phyloP scores from a whole-genome alignment of 2,329 filamentous ascomycete genomes.

The Aspergillus novofumigatus region DNA sequence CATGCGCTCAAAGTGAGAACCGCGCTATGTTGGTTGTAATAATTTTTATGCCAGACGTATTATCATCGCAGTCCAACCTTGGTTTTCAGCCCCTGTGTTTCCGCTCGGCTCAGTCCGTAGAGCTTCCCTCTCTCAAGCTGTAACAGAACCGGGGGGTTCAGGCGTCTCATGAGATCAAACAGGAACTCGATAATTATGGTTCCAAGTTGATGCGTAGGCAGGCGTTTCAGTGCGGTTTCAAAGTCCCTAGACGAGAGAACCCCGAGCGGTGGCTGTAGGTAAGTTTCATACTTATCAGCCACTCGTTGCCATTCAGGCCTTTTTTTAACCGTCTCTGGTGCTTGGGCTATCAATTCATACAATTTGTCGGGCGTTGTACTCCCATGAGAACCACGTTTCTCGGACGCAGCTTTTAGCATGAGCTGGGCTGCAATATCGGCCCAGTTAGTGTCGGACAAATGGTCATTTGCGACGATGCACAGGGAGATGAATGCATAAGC shows the following conservation, averaged over 20 bases:
- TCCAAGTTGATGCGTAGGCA: constrained; percentile 38
- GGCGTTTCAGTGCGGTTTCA: constrained; percentile 20
- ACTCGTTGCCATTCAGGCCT: constrained; percentile 31
- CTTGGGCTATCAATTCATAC: constrained; percentile 46
- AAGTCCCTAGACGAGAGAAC: constrained; percentile 23
- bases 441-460: constrained; percentile 36
- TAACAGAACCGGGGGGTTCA: constrained; percentile 46
- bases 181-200: constrained; percentile 40
- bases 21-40: not conserved
- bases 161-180: constrained; percentile 37
- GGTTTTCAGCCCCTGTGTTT: constrained; percentile 35
- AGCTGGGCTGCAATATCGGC: constrained; percentile 45
- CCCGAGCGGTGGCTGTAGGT: constrained; percentile 15
- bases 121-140: constrained; percentile 50
- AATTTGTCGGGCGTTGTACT: constrained; percentile 34
- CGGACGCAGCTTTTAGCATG: constrained; percentile 49
- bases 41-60: not conserved
- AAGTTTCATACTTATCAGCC: constrained; percentile 15
- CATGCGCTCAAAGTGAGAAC: not conserved
- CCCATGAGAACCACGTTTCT: constrained; percentile 44
- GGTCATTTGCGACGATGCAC: constrained; percentile 35
- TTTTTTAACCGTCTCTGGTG: constrained; percentile 30
- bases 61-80: constrained; percentile 19
- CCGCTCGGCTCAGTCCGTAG: constrained; percentile 31
- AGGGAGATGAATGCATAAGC: constrained; percentile 48